Percentiles rank a stretch among this genome's conserved stretches.
Evolutionary conservation across 1,284 basidiomycete species (phyloP).

Genomic region (Pseudozyma sp.): DNA sequence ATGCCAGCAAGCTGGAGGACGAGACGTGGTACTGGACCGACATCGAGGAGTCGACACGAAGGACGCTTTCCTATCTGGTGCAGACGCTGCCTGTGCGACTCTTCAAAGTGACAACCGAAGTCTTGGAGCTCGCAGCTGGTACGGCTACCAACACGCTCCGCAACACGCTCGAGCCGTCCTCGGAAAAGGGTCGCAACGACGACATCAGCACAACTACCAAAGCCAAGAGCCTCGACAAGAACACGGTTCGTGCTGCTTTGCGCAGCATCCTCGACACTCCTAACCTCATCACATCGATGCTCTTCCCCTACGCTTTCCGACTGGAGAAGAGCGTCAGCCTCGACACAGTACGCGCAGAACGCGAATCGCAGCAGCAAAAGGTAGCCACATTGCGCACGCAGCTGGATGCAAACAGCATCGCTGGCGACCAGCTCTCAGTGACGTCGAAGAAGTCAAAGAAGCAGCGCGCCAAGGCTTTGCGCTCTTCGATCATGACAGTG

Average conservation of each 20-base stretch:
- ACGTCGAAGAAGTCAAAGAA: constrained; percentile 23
- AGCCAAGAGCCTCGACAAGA: constrained; percentile 22
- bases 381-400: constrained; percentile 30
- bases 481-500: constrained; percentile 33
- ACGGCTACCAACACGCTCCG: constrained; percentile 29
- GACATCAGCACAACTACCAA: constrained; percentile 12
- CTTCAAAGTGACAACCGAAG: constrained; percentile 29
- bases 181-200: constrained; percentile 4
- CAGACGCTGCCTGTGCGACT: constrained; percentile 53
- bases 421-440: constrained; percentile 20
- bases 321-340: constrained; percentile 33
- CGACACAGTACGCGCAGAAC: constrained; percentile 22
- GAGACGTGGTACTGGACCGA: constrained; percentile 61
- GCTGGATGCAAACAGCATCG: constrained; percentile 24
- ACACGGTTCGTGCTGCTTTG: constrained; percentile 27
- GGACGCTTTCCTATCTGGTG: constrained; percentile 43
- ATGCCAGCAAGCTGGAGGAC: constrained; percentile 52
- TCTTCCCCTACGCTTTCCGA: constrained; percentile 51
- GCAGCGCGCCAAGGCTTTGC: constrained; percentile 31
- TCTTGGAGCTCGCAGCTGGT: constrained; percentile 38
- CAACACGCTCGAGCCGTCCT: constrained; percentile 24
- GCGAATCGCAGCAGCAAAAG: constrained; percentile 21
- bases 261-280: constrained; percentile 50
- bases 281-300: constrained; percentile 52
- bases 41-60: constrained; percentile 48